Percentiles rank a stretch among this genome's conserved stretches.
phyloP scores from a whole-genome alignment of 805 yeast genomes.

The Kuraishia hungarica region DNA sequence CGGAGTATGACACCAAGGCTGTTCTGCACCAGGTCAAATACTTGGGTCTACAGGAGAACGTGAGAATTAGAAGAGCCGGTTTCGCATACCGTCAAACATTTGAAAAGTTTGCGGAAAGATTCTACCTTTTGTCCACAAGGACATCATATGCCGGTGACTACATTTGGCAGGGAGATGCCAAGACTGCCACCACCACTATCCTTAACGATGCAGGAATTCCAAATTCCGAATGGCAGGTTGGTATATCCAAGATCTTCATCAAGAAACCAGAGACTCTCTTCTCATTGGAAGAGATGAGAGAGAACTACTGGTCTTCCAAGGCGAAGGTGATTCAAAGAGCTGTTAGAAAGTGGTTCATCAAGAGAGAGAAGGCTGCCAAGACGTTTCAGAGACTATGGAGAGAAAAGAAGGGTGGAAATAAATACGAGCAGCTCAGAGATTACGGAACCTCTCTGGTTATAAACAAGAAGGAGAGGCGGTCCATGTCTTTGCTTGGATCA shows the following conservation, averaged over 20 bases:
- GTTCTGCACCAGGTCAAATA: constrained; percentile 95
- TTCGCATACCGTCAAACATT: constrained; percentile 96
- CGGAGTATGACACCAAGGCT: constrained; percentile 80
- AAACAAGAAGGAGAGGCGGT: constrained; percentile 80
- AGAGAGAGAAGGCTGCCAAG: constrained; percentile 81
- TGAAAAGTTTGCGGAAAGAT: constrained; percentile 92
- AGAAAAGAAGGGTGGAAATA: constrained; percentile 69
- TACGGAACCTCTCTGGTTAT: constrained; percentile 65
- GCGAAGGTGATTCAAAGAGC: constrained; percentile 97
- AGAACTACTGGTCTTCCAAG: constrained; percentile 96
- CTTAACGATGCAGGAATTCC: constrained; percentile 60
- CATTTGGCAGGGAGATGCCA: constrained; percentile 48
- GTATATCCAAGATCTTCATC: constrained; percentile 86
- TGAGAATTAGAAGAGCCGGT: constrained; percentile 96
- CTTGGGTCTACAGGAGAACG: constrained; percentile 93
- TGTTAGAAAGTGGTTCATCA: constrained; percentile 76
- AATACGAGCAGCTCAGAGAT: constrained; percentile 78
- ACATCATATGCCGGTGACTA: constrained; percentile 88
- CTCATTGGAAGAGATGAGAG: constrained; percentile 93
- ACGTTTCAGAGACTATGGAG: constrained; percentile 79
- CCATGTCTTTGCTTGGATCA: constrained; percentile 79
- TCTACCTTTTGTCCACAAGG: constrained; percentile 75
- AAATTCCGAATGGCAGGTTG: constrained; percentile 76
- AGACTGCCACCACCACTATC: constrained; percentile 42
- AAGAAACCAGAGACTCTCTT: constrained; percentile 95